Evolutionary conservation across 2,329 filamentous ascomycete species (phyloP), one percentile per base, ranked within the genome.

Genomic region (Sordariomycetes sp.): DNA sequence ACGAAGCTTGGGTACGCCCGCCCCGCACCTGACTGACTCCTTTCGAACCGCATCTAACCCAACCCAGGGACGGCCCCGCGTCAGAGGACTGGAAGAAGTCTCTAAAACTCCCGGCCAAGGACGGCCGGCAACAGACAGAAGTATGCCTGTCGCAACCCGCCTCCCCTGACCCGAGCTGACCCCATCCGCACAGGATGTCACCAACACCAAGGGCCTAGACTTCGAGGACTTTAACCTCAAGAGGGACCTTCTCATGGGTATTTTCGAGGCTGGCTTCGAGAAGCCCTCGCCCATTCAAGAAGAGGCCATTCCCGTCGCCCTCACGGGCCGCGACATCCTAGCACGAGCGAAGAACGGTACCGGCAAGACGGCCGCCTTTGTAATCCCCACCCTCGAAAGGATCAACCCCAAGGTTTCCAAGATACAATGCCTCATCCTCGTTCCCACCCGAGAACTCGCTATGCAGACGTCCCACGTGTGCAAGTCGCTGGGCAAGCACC

Each of bases 261-360:
- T 99, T 63, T 99, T 97, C 72, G 94, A 99, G 76, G 94, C 94
- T 64, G 94, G 94, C 62, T 99, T 96, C 72, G 94, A 99, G 72
- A 96, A 95, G 75, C 94, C 94, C 17, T 99, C 94, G 58, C 94
- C 94, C 12, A 99, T 99, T 65, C 94, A 99, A 82, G 94, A 99
- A 85, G 94, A 97, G 76, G 90, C 94, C 57, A 96, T 99, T 67
- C 94, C 94, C 53, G 92, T 99, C 63, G 94, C 94, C 55, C 80
- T 99, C 58, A 95, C 92, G 53, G 94, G 94, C 58, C 84, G 92
- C 73, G 94, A 99, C 69, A 91, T 99, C 65, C 81, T 99, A 62
- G 94, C 94, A 60, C 84, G 94, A 72, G 94, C 94, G 63, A 99
- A 99, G 78, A 99, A 99, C 71, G 94, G 94, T 62, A 99, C 94